Evolutionary conservation across 768 basidiomycete species (phyloP).

Genomic region (Lactifluus piperatus): DNA sequence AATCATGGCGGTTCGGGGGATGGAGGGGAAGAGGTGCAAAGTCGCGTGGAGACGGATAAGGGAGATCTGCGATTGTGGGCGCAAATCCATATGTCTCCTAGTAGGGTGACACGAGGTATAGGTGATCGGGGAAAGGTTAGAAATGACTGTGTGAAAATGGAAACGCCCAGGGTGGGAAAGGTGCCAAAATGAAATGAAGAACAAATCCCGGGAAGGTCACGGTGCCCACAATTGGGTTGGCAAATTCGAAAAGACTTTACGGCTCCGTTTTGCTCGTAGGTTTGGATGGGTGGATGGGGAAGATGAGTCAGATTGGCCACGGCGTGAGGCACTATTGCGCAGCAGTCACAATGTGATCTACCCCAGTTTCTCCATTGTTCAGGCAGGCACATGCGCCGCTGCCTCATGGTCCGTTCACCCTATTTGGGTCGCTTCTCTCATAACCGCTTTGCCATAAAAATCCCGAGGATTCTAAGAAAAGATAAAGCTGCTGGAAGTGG

Average conservation of each 20-base stretch:
- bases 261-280: neutral
- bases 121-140: neutral
- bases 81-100: neutral
- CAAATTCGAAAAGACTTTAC: neutral
- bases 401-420: constrained; percentile 6
- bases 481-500: neutral
- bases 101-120: neutral
- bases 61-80: neutral
- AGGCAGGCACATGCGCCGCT: neutral
- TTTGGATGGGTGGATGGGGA: neutral
- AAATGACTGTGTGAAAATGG: neutral
- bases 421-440: neutral
- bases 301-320: neutral
- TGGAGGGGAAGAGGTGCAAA: neutral
- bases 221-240: neutral
- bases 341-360: neutral
- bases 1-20: neutral
- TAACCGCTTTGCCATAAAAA: neutral
- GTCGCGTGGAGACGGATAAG: neutral
- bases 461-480: neutral
- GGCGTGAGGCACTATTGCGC: neutral
- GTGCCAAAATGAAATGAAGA: no score
- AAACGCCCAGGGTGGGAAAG: no score
- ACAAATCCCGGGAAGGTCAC: no score
- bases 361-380: neutral